Conservation (phyloP, 164 flowering plant species). For the Taxillus chinensis region DNA sequence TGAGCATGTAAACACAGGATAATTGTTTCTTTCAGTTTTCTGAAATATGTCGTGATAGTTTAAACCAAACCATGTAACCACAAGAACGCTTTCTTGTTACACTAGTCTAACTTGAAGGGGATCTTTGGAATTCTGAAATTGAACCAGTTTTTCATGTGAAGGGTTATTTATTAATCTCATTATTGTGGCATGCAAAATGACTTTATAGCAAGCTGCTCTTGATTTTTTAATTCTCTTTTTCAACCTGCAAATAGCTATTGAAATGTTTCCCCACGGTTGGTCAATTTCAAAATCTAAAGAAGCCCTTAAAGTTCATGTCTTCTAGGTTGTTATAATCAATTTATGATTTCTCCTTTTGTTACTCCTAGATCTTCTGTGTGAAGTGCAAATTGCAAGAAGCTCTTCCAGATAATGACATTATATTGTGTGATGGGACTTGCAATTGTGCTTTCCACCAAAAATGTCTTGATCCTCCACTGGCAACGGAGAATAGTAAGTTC, state of each 20-base stretch:
- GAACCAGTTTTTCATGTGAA: too few relatives aligned
- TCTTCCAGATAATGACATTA: conserved; percentile 85
- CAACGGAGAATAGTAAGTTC: conserved; percentile 71
- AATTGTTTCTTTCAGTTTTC: neutral
- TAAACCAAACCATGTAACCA: neutral
- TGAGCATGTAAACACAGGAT: conserved; percentile 56
- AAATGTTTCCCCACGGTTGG: too few relatives aligned
- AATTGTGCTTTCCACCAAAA: conserved; percentile 92
- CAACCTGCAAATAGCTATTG: too few relatives aligned
- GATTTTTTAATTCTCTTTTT: too few relatives aligned
- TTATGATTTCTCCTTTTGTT: conserved; percentile 5
- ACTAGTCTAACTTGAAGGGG: too few relatives aligned
- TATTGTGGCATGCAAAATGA: too few relatives aligned
- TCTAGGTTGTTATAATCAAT: neutral
- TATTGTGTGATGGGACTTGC: conserved; percentile 94
- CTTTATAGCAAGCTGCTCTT: too few relatives aligned
- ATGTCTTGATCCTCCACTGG: conserved; percentile 92
- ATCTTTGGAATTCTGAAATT: too few relatives aligned
- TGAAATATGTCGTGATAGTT: neutral
- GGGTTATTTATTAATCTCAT: too few relatives aligned
- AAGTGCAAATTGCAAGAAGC: conserved; percentile 79
- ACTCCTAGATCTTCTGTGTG: conserved; percentile 74
- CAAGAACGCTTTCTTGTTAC: neutral
- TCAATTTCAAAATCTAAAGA: too few relatives aligned
- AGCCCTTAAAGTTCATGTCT: neutral